Conservation (phyloP, 2,329 filamentous ascomycete species). For the Septoria linicola region DNA sequence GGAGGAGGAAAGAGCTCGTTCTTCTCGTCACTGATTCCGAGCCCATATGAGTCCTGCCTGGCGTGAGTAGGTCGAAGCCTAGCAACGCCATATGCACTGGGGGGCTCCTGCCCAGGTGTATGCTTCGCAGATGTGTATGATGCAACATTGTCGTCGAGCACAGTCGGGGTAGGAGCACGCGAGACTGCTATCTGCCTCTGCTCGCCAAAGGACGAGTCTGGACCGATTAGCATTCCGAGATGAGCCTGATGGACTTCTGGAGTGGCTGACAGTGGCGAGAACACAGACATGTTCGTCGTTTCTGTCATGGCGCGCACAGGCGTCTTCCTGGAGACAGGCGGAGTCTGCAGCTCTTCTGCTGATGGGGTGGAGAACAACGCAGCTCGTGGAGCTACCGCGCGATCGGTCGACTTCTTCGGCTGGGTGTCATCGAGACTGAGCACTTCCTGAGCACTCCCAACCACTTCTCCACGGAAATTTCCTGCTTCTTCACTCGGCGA, state of each 20-base stretch:
- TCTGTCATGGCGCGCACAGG: conserved; percentile 19
- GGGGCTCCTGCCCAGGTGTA: neutral
- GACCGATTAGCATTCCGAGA: conserved; percentile 31
- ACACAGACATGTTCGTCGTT: conserved; percentile 25
- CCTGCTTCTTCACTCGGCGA: no score
- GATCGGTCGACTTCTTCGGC: neutral
- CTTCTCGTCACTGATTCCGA: conserved; percentile 27
- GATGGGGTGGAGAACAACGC: conserved; percentile 32
- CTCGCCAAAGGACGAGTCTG: conserved; percentile 29
- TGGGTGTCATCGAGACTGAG: neutral
- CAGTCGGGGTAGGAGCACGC: conserved; percentile 9
- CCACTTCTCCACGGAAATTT: no score
- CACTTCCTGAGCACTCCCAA: no score
- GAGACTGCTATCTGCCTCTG: conserved; percentile 27
- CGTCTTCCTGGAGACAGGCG: conserved; percentile 5
- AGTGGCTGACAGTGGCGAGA: conserved; percentile 34
- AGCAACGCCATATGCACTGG: neutral
- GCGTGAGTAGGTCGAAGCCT: conserved; percentile 20
- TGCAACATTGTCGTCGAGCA: neutral
- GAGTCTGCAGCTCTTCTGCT: conserved; percentile 28
- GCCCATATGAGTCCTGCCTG: conserved; percentile 29
- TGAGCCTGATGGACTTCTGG: conserved; percentile 35
- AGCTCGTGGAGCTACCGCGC: neutral
- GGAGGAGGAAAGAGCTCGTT: conserved; percentile 30
- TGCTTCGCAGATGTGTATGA: neutral